A percentile compares a stretch with the other conserved stretches of the same genome.
These are phyloP conservation scores for Trametes cingulata DNA, from an alignment of 768 basidiomycete species.

Conservation along the genomic window DNA sequence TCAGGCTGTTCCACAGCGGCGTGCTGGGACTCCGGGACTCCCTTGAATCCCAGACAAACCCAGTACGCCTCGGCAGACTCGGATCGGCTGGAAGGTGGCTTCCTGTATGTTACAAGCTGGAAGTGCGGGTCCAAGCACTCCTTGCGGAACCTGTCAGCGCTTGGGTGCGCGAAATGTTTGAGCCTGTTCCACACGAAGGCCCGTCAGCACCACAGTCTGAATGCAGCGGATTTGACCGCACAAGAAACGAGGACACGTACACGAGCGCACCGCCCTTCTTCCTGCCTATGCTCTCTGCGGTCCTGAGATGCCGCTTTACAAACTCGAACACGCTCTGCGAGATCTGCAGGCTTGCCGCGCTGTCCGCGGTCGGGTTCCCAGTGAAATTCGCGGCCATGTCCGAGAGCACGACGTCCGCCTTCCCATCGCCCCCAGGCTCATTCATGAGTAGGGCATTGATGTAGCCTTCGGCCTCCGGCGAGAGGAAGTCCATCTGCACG, in stretches of 20 bases:
- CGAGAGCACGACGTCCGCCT: conserved; percentile 80
- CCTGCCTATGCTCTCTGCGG: conserved; percentile 44
- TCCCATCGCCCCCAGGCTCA: conserved; percentile 36
- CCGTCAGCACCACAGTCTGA: background rate
- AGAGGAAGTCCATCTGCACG: conserved; percentile 79
- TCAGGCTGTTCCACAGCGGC: no score
- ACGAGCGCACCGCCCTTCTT: conserved; percentile 54
- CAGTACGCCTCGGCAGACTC: conserved; percentile 86
- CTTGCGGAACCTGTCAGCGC: conserved; percentile 63
- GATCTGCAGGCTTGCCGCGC: conserved; percentile 68
- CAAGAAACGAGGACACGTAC: conserved; percentile 40
- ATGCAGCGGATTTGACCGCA: background rate
- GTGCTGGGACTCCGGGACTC: conserved; percentile 2
- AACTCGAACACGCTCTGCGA: conserved; percentile 76
- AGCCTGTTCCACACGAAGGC: conserved; percentile 47
- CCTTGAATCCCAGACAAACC: conserved; percentile 75
- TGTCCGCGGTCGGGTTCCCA: conserved; percentile 69
- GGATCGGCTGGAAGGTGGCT: conserved; percentile 78
- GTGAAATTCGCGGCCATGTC: conserved; percentile 90
- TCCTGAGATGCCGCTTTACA: conserved; percentile 52
- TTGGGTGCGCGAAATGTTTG: conserved; percentile 83
- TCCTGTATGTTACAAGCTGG: conserved; percentile 62
- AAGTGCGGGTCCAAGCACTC: conserved; percentile 65
- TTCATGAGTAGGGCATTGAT: conserved; percentile 43
- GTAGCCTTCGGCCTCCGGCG: conserved; percentile 45